A percentile compares a stretch with the other conserved stretches of the same genome.
Evolutionary conservation across 768 basidiomycete species (phyloP).

Genomic region (Brasilioporus rufonigricans): DNA sequence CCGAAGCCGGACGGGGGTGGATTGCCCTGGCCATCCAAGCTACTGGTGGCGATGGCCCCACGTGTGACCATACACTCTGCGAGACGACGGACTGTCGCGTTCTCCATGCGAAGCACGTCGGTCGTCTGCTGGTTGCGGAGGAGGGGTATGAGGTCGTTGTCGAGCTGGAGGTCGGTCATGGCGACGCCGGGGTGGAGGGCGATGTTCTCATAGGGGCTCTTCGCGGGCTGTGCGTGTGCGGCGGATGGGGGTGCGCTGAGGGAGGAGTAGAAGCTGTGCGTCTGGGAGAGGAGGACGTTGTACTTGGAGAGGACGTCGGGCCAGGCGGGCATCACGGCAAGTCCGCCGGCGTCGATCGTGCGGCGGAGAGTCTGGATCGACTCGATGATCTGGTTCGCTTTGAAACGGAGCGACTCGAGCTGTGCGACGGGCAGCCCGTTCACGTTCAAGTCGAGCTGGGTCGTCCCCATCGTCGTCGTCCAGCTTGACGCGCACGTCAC

Average conservation of each 20-base stretch:
- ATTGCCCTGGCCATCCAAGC: conserved; percentile 40
- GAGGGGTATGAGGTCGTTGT: conserved; percentile 69
- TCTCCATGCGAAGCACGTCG: conserved; percentile 70
- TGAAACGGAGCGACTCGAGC: conserved; percentile 75
- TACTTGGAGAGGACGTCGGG: conserved; percentile 86
- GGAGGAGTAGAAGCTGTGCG: conserved; percentile 69
- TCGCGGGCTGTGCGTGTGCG: too few species aligned
- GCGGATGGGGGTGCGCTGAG: conserved; percentile 40
- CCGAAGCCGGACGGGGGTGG: conserved; percentile 28
- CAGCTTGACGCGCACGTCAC: conserved; percentile 4
- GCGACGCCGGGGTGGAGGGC: conserved; percentile 60
- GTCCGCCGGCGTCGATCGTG: conserved; percentile 58
- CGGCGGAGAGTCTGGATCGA: conserved; percentile 65
- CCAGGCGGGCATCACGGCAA: conserved; percentile 72
- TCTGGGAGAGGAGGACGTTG: conserved; percentile 80
- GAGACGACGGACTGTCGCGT: conserved; percentile 67
- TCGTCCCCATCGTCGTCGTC: conserved; percentile 1
- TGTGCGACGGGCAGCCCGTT: conserved; percentile 57
- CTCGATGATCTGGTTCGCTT: conserved; percentile 76
- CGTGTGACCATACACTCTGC: conserved; percentile 64
- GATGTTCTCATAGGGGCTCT: conserved; percentile 56
- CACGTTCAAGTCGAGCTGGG: background rate
- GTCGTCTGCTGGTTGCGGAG: conserved; percentile 79
- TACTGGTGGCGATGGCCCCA: conserved; percentile 43
- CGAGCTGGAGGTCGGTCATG: conserved; percentile 65